Conservation (phyloP, 2,329 filamentous ascomycete genomes). For the Paradendryphiella salina region DNA sequence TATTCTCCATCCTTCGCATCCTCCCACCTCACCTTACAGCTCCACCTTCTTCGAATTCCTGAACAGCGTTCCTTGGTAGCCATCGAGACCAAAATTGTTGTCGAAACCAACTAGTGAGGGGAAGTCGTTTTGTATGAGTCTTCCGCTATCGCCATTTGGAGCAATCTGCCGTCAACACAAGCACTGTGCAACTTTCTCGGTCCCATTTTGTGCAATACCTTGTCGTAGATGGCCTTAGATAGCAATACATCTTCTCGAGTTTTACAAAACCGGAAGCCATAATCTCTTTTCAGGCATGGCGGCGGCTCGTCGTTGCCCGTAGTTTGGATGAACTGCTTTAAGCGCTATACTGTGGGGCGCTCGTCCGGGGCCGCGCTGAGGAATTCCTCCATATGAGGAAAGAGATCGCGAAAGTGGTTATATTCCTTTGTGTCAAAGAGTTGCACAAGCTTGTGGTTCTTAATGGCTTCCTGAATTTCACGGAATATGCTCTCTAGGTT, state of each 20-base stretch:
- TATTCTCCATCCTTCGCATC: neutral
- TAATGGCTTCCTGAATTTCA: slow-evolving; percentile 12
- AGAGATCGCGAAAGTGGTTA: neutral
- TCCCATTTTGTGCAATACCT: slow-evolving; percentile 4
- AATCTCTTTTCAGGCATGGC: slow-evolving; percentile 20
- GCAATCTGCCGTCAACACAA: slow-evolving; percentile 8
- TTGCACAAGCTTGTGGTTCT: neutral
- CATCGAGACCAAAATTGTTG: neutral
- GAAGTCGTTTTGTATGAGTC: slow-evolving; percentile 19
- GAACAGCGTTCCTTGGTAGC: slow-evolving; percentile 5
- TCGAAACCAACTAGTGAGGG: slow-evolving; percentile 10
- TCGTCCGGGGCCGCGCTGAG: neutral
- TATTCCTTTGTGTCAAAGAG: slow-evolving; percentile 17
- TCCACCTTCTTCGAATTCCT: neutral
- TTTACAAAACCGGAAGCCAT: slow-evolving; percentile 20
- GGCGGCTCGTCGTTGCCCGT: slow-evolving; percentile 8
- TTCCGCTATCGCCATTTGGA: slow-evolving; percentile 3
- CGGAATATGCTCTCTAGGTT: slow-evolving; percentile 6
- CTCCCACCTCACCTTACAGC: neutral
- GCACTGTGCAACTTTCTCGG: slow-evolving; percentile 19
- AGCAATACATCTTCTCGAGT: slow-evolving; percentile 21
- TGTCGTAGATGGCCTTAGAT: slow-evolving; percentile 21
- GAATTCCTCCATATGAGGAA: slow-evolving; percentile 19
- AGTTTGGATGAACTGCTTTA: slow-evolving; percentile 23
- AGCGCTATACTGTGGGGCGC: slow-evolving; percentile 18